Percentiles rank a stretch among this genome's conserved stretches.
phyloP scores from a whole-genome alignment of 1,284 basidiomycete genomes.

The Cryptococcus amylolentus region DNA sequence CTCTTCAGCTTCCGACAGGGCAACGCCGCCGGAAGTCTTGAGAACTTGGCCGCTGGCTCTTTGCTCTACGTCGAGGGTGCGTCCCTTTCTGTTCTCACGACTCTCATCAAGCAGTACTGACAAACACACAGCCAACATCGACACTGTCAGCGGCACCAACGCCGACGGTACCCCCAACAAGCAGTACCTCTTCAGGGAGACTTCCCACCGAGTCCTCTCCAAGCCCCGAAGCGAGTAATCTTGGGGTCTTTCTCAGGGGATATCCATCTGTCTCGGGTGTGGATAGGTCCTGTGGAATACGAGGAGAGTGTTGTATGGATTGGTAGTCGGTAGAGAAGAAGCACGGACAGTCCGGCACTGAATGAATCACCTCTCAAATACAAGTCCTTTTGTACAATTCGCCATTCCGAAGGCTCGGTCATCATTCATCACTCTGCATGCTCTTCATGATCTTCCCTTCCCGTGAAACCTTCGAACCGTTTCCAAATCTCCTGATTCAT shows the following conservation, averaged over 20 bases:
- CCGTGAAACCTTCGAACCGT: slow-evolving; percentile 25
- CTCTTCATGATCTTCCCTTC: slow-evolving; percentile 2
- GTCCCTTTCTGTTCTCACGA: slow-evolving; percentile 5
- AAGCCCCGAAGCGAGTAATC: slow-evolving; percentile 8
- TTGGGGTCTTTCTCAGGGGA: too few species aligned
- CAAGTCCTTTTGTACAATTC: too few species aligned
- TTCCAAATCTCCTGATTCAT: slow-evolving; percentile 37
- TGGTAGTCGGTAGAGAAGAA: too few species aligned
- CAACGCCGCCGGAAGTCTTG: slow-evolving; percentile 20
- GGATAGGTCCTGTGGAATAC: too few species aligned
- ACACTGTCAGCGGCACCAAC: slow-evolving; percentile 10
- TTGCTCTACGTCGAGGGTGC: slow-evolving; percentile 39
- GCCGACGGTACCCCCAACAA: slow-evolving; percentile 11
- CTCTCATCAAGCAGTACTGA: background rate
- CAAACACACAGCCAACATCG: slow-evolving; percentile 11
- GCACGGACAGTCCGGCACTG: too few species aligned
- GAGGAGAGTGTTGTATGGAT: too few species aligned
- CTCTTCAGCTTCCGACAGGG: slow-evolving; percentile 39
- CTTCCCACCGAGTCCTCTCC: slow-evolving; percentile 16
- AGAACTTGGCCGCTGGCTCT: slow-evolving; percentile 29
- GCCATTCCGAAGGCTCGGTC: too few species aligned
- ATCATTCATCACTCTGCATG: background rate
- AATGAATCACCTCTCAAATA: too few species aligned
- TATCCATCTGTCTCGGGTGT: too few species aligned
- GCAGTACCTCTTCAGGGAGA: slow-evolving; percentile 36